phyloP scores from a whole-genome alignment of 2,329 filamentous ascomycete species.

The Diaporthe amygdali region DNA sequence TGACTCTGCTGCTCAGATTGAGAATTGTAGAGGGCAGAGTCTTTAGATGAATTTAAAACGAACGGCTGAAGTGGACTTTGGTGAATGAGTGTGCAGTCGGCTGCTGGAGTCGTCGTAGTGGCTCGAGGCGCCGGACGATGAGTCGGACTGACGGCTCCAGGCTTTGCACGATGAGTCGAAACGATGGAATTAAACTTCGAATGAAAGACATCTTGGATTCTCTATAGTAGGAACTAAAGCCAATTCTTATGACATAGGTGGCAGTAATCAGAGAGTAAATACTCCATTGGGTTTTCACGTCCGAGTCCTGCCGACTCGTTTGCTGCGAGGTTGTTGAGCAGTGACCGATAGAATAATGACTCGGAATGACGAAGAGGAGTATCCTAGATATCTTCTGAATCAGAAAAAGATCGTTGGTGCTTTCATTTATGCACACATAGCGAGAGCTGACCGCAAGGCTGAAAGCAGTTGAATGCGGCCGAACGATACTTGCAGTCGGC shows the following conservation, averaged over 20 bases:
- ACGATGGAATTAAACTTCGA: not conserved
- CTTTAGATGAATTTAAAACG: not conserved
- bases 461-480: not conserved
- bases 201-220: not conserved
- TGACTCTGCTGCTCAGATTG: not conserved
- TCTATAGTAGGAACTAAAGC: not conserved
- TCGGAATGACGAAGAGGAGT: not conserved
- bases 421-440: not conserved
- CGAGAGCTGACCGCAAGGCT: not conserved
- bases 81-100: not conserved
- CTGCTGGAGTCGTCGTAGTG: not conserved
- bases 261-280: not conserved
- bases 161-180: not conserved
- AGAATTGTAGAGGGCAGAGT: not conserved
- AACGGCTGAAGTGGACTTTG: not conserved
- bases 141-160: not conserved
- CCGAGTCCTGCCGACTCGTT: not conserved
- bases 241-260: not conserved
- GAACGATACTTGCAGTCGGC: too few species aligned
- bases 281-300: not conserved
- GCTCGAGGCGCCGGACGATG: not conserved
- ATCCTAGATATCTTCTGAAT: not conserved
- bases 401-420: not conserved
- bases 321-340: not conserved
- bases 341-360: not conserved